phyloP scores from a whole-genome alignment of 345 rosid species.

The Pugionium dolabratum region DNA sequence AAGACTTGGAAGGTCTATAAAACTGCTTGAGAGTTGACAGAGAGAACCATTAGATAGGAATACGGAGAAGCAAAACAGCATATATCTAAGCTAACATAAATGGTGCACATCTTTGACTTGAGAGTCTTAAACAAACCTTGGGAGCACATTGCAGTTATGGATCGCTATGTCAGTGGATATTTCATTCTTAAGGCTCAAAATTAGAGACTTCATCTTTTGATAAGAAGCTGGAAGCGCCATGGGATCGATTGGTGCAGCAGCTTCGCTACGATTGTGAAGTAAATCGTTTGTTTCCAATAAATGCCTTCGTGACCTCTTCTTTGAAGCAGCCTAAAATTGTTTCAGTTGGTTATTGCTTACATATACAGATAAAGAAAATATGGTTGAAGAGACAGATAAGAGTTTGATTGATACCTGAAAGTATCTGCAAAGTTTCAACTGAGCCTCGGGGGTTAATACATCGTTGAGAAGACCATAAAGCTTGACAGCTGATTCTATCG shows the following conservation, averaged over 20 bases:
- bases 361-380: conserved; percentile 7
- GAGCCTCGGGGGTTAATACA: conserved; percentile 80
- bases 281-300: conserved; percentile 78
- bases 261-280: conserved; percentile 54
- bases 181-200: conserved; percentile 69
- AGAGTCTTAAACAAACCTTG: conserved; percentile 55
- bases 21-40: conserved; percentile 58
- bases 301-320: conserved; percentile 79
- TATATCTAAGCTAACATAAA: neutral
- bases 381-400: neutral
- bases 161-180: conserved; percentile 81
- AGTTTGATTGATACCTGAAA: conserved; percentile 63
- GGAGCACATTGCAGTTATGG: conserved; percentile 72
- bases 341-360: conserved; percentile 20
- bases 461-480: conserved; percentile 85
- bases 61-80: neutral
- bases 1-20: conserved; percentile 84
- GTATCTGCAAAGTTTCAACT: conserved; percentile 71
- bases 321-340: conserved; percentile 68
- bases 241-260: conserved; percentile 48
- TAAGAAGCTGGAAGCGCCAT: conserved; percentile 59
- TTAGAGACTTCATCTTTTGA: conserved; percentile 76
- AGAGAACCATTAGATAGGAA: conserved; percentile 29
- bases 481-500: conserved; percentile 80
- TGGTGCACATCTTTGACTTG: conserved; percentile 5